Evolutionary conservation across 1,284 basidiomycete species (phyloP), one percentile per base, ranked within the genome.

Genomic region (Leccinum pachyderme): DNA sequence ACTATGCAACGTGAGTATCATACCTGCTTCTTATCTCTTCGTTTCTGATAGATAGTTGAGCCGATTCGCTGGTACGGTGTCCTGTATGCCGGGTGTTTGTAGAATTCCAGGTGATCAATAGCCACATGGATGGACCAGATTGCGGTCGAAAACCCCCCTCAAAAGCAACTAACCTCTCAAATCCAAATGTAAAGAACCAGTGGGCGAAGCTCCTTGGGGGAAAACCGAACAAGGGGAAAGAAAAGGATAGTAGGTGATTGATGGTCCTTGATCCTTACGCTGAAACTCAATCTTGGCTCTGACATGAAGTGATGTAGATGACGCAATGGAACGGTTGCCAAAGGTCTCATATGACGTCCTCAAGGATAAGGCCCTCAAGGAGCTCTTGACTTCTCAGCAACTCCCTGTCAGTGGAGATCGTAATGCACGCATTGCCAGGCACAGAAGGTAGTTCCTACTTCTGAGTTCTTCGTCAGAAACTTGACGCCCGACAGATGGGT

Each of bases 301-400:
- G 52, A 67, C 56, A 46, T 67, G 59, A 57, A 57, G 58, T 47
- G 67, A 63, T 48, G 55, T 62, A 56, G 72, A 78, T 31, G 75
- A 71, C 28, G 60, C 73, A 9, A 73, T 75, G 25, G 71, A 77
- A 46, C 80, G 79, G 4, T 70, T 90, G 33, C 85, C 88, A 4
- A 87, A 86, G 59, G 79, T 79, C 9, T 81, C 86, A 1, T 90
- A 90, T 62, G 74, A 75, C 22, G 80, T 82, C 7, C 69, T 88
- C 48, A 87, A 83, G 61, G 84, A 86, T 46, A 82, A 77, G 61
- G 77, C 79, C 47, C 65, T 90, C 5, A 80, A 77, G 51, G 82
- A 83, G n/a, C 76, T 84, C 60, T 73, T 90, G 13, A 52, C 61
- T 6, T 77, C 81, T 43, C 74, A 83, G 50, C 76, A 73, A 22